Base-by-base conservation (phyloP, 805 yeast species). In the Schwanniomyces vanrijiae region DNA sequence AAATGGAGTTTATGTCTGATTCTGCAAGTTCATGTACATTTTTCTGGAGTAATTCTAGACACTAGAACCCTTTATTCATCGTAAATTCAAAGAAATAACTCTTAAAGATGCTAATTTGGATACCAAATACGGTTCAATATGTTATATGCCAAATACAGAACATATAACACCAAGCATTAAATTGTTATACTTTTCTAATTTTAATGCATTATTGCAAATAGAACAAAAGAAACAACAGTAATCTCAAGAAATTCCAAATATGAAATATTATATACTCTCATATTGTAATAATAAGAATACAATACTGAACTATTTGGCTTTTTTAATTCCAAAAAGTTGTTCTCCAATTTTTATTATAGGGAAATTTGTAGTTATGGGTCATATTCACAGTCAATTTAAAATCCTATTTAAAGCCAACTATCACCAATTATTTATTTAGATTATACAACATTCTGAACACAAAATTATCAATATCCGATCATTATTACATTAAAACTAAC, bases 11-110 rank as follows among this genome's bases (percentile, higher is more conserved):
- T 13, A 31, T 31, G 39, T 37, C 16, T 13, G 24, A n/a, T 37
- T 20, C 39, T 37, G 39, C 39, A 20, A 37, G 39, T 20, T 37
- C 10, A 37, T 37, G 39, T 31, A 31, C 16, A 31, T 7, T 31
- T 14, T 16, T 11, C 18, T 31, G 35, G 35, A 31, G 35, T 4
- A 31, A 6, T 14, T 31, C 18, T 16, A 14, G 19, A 31, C 9
- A 31, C 35, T 31, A 31, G 35, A 31, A 31, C 19, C 11, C 35
- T 31, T 31, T 16, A 11, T 31, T 19, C 35, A 11, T 18, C 20
- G 20, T 16, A 31, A 4, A 31, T 7, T 14, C 7, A 16, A 14
- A 4, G 8, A 14, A 31, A 31, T 3, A 2, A 18, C n/a, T 31
- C 35, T 31, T 31, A 16, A 31, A 14, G 20, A 31, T 31, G 20